These are phyloP conservation scores for Scedosporium boydii DNA, from an alignment of 2,329 filamentous ascomycete genomes.

Conservation along the genomic window DNA sequence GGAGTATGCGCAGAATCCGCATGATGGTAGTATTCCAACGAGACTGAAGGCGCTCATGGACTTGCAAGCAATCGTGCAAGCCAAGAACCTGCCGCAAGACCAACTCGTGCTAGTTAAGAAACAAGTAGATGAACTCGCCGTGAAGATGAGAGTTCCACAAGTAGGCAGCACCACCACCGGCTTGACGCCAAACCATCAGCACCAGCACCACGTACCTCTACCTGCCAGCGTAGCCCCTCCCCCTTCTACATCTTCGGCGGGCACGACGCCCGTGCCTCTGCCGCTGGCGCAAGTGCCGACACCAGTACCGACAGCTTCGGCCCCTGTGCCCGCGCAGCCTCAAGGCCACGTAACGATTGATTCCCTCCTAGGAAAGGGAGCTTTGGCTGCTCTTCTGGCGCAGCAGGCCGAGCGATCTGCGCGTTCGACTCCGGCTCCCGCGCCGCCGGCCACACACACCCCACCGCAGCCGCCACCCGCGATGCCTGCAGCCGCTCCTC, in stretches of 20 bases:
- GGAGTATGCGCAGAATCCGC: slow-evolving; percentile 66
- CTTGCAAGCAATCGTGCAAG: slow-evolving; percentile 65
- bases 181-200: slow-evolving; percentile 26
- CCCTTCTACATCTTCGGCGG: slow-evolving; percentile 11
- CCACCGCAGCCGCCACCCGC: slow-evolving; percentile 16
- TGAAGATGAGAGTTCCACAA: slow-evolving; percentile 42
- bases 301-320: slow-evolving; percentile 19
- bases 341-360: slow-evolving; percentile 33
- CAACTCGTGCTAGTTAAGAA: slow-evolving; percentile 78
- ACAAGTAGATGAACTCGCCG: slow-evolving; percentile 70
- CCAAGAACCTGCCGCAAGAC: slow-evolving; percentile 66
- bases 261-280: slow-evolving; percentile 17
- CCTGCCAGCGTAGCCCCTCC: slow-evolving; percentile 4
- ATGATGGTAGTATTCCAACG: slow-evolving; percentile 66
- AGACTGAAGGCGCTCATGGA: slow-evolving; percentile 79
- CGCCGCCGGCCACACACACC: slow-evolving; percentile 14
- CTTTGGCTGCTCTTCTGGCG: slow-evolving; percentile 49
- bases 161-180: slow-evolving; percentile 1
- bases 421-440: slow-evolving; percentile 33
- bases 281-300: neutral
- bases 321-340: slow-evolving; percentile 16
- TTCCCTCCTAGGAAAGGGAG: slow-evolving; percentile 48
- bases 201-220: slow-evolving; percentile 16
- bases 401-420: slow-evolving; percentile 42
- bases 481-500: slow-evolving; percentile 25